A percentile compares a stretch with the other conserved stretches of the same genome.
Conservation (phyloP, 2,329 filamentous ascomycete species). For the Lasiodiplodia sp. region DNA sequence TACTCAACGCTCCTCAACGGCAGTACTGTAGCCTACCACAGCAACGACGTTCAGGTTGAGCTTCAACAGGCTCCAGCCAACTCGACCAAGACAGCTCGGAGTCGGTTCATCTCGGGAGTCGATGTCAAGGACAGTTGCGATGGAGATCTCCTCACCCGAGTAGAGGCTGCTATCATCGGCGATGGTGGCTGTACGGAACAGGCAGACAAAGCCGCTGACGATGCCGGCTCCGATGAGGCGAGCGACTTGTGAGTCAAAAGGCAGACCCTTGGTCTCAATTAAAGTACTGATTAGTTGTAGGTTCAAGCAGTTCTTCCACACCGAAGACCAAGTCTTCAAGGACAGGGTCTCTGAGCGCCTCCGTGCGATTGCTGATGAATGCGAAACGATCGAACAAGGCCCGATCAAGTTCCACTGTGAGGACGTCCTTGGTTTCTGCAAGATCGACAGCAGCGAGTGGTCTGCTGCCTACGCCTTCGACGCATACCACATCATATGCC, state of each 20-base stretch:
- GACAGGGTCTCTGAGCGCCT: not conserved
- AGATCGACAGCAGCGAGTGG: not conserved
- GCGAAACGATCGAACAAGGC: not conserved
- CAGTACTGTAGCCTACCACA: constrained; percentile 60
- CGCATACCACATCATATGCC: not conserved
- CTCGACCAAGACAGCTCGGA: constrained; percentile 50
- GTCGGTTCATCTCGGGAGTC: constrained; percentile 57
- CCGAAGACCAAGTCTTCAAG: not conserved
- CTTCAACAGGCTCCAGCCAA: constrained; percentile 66
- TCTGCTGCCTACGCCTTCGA: constrained; percentile 2
- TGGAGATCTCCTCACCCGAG: constrained; percentile 53
- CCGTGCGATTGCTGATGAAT: not conserved
- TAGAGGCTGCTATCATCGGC: constrained; percentile 59
- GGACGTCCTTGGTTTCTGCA: constrained; percentile 2
- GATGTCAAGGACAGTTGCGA: constrained; percentile 63
- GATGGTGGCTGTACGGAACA: constrained; percentile 57
- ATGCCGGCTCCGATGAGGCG: constrained; percentile 55
- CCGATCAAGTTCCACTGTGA: constrained; percentile 3
- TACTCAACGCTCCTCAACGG: constrained; percentile 63
- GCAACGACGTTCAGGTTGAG: constrained; percentile 64
- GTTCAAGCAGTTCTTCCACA: constrained; percentile 71
- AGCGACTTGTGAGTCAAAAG: not conserved
- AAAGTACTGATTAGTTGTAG: constrained; percentile 33
- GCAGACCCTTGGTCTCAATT: not conserved
- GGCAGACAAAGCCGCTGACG: constrained; percentile 60